Conservation (phyloP, 2,329 filamentous ascomycete species). For the Xylariales sp. region DNA sequence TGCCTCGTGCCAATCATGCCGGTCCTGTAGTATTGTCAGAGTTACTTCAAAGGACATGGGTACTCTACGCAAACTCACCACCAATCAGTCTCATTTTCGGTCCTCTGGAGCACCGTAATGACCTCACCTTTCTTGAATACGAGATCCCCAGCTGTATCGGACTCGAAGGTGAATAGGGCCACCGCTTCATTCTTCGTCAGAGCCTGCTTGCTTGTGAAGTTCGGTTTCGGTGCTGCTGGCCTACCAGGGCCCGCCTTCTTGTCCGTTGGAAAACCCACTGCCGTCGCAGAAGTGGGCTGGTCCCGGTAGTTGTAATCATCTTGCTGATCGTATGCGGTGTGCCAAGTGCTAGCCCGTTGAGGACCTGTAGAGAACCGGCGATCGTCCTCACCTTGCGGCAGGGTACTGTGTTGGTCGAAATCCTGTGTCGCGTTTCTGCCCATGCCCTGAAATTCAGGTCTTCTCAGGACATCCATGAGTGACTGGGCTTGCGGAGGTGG, state of each 20-base stretch:
- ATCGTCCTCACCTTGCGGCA: slow-evolving; percentile 57
- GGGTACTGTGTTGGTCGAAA: slow-evolving; percentile 82
- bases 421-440: slow-evolving; percentile 38
- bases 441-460: slow-evolving; percentile 73
- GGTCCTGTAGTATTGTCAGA: slow-evolving; percentile 53
- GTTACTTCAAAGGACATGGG: slow-evolving; percentile 9
- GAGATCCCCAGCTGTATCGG: slow-evolving; percentile 86
- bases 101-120: slow-evolving; percentile 92
- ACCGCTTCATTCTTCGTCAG: slow-evolving; percentile 73
- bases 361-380: too few species aligned
- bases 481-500: slow-evolving; percentile 79
- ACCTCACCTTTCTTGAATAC: slow-evolving; percentile 97
- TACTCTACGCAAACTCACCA: slow-evolving; percentile 54
- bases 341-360: slow-evolving; percentile 56
- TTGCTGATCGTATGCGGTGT: background rate
- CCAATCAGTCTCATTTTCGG: slow-evolving; percentile 92
- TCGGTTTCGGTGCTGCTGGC: slow-evolving; percentile 84
- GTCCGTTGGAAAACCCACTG: slow-evolving; percentile 41
- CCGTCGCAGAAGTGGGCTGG: slow-evolving; percentile 35
- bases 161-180: slow-evolving; percentile 89
- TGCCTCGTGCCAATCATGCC: slow-evolving; percentile 79
- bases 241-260: slow-evolving; percentile 61
- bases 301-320: slow-evolving; percentile 41
- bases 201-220: slow-evolving; percentile 60
- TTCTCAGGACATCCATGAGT: slow-evolving; percentile 79